Evolutionary conservation across 345 rosid genomes (phyloP), one percentile per base, ranked within the genome.

Genomic region (Eucalyptus tenuipes): DNA sequence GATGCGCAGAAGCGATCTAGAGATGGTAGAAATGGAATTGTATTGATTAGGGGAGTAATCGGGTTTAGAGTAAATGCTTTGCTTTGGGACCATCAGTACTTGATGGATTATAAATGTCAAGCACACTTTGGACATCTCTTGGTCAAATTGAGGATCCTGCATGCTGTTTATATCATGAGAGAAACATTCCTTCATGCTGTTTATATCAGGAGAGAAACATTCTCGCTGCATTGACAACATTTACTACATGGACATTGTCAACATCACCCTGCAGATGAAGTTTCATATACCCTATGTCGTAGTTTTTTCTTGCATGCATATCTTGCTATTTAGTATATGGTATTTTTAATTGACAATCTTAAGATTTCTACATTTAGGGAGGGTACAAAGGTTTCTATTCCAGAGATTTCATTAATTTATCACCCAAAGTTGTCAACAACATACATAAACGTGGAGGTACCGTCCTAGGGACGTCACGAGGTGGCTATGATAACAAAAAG

Each of bases 391-490:
- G 94, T 64, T 93, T 93, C 91, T 93, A 93, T 87, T 68, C 93
- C 53, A 90, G 90, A 88, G 92, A 93, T 55, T 90, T 92, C 20
- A 53, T 91, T 64, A 4, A 59, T 40, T 90, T 93, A 86, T 91
- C 91, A 82, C 93, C 94, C 86, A 93, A 90, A 71, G 85, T 90
- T 88, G 94, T 93, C 85, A 87, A 93, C 89, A 91, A 91, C 87
- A 93, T 93, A 75, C 94, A 93, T 86, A 93, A 93, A 86, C 92
- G 94, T 85, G 94, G 94, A 44, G 94, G 94, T 29, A 93, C 94
- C 10, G 17, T 90, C 87, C 86, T 93, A 10, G 94, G 94, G 87
- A 90, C 93, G 33, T 93, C 94, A 86, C 87, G 92, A 49, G 94
- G 94, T 48, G 94, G 94, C 88, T 89, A 90, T 88, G 94, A 93